A percentile compares a stretch with the other conserved stretches of the same genome.
phyloP scores from a whole-genome alignment of 78 protist genomes.

The Tieghemostelium lacteum region DNA sequence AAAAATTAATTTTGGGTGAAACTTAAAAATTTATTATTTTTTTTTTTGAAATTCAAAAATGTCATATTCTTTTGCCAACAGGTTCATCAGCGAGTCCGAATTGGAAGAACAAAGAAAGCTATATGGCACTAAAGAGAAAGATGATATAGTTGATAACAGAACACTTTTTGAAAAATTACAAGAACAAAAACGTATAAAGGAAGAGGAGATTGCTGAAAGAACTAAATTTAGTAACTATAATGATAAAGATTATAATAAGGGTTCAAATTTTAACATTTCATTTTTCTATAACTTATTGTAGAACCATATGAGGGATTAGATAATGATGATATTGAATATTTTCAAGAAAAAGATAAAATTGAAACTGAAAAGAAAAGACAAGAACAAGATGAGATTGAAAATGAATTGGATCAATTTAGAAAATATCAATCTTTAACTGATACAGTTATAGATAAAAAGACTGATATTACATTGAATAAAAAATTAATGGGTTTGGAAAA shows the following conservation, averaged over 20 bases:
- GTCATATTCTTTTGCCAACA: conserved; percentile 3
- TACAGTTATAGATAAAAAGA: no score
- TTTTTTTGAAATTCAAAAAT: no score
- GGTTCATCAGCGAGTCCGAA: conserved; percentile 43
- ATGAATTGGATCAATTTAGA: conserved; percentile 26
- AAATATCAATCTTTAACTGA: conserved; percentile 23
- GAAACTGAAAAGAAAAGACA: conserved; percentile 25
- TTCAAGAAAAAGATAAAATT: conserved; percentile 28
- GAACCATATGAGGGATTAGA: conserved; percentile 64
- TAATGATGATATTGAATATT: conserved; percentile 64
- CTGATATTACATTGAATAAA: no score
- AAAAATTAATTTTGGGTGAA: no score
- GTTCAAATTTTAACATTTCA: neutral
- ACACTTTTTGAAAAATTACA: conserved; percentile 55
- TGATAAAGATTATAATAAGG: neutral
- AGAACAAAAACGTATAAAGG: conserved; percentile 41
- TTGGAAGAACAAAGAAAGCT: conserved; percentile 56
- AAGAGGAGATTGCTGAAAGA: conserved; percentile 6
- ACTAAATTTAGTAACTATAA: conserved; percentile 14
- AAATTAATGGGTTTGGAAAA: no score
- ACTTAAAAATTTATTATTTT: no score
- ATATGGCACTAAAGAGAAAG: conserved; percentile 34
- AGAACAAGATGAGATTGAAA: conserved; percentile 46
- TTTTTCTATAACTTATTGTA: neutral
- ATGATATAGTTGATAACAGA: conserved; percentile 20